Conservation (phyloP, 2,329 filamentous ascomycete genomes). For the Cladophialophora carrionii region DNA sequence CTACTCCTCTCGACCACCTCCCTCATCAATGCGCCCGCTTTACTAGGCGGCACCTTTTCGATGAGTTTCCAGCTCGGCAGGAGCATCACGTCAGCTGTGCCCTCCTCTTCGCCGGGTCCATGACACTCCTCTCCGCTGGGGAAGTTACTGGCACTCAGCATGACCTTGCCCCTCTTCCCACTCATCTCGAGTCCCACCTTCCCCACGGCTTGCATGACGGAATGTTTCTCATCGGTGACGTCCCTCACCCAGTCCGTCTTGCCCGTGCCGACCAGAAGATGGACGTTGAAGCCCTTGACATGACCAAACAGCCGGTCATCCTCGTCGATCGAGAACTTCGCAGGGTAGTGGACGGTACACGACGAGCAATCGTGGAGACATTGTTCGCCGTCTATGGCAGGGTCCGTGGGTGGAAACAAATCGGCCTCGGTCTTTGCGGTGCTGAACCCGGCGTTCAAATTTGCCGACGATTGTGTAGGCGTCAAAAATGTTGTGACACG, state of each 20-base stretch:
- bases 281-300: slow-evolving; percentile 84
- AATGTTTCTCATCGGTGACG: slow-evolving; percentile 83
- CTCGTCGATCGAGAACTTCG: slow-evolving; percentile 72
- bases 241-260: slow-evolving; percentile 93
- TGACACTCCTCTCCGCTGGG: slow-evolving; percentile 28
- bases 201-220: slow-evolving; percentile 76
- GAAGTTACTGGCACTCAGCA: slow-evolving; percentile 38
- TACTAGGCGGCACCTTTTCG: slow-evolving; percentile 33
- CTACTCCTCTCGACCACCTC: slow-evolving; percentile 33
- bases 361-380: slow-evolving; percentile 84
- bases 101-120: slow-evolving; percentile 21
- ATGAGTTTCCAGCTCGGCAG: slow-evolving; percentile 37
- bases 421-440: slow-evolving; percentile 53
- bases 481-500: slow-evolving; percentile 27
- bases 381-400: slow-evolving; percentile 81
- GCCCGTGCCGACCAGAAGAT: slow-evolving; percentile 89
- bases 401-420: slow-evolving; percentile 75
- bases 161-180: slow-evolving; percentile 34
- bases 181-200: slow-evolving; percentile 44
- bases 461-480: slow-evolving; percentile 13
- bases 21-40: slow-evolving; percentile 32
- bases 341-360: slow-evolving; percentile 79
- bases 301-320: slow-evolving; percentile 79
- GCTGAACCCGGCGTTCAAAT: slow-evolving; percentile 43
- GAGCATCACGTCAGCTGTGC: slow-evolving; percentile 34